phyloP scores from a whole-genome alignment of 306 rosid genomes.

The Mimosa bimucronata region DNA sequence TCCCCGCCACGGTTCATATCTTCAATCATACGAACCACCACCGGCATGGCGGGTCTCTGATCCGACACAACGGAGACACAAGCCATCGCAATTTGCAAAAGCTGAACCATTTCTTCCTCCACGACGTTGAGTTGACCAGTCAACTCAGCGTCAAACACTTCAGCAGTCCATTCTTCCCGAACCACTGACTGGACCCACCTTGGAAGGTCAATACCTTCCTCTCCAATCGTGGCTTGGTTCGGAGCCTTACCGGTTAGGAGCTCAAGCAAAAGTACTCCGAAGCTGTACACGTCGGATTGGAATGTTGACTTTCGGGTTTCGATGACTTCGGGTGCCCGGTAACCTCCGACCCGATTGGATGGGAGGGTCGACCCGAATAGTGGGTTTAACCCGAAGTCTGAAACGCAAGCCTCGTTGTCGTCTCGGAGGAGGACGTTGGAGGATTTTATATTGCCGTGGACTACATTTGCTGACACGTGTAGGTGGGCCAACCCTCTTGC shows the following conservation, averaged over 20 bases:
- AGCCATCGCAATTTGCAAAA: conserved; percentile 69
- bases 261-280: conserved; percentile 73
- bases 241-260: conserved; percentile 80
- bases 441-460: conserved; percentile 76
- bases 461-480: conserved; percentile 63
- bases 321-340: conserved; percentile 70
- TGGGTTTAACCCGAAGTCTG: conserved; percentile 74
- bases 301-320: conserved; percentile 64
- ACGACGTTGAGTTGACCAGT: conserved; percentile 68
- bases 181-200: conserved; percentile 91
- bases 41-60: conserved; percentile 73
- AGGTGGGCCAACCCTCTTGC: conserved; percentile 69
- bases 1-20: conserved; percentile 61
- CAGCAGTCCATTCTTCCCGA: conserved; percentile 86
- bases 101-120: conserved; percentile 82
- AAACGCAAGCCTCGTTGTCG: conserved; percentile 53
- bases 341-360: conserved; percentile 60
- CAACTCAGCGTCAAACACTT: conserved; percentile 75
- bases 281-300: conserved; percentile 81
- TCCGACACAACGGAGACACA: conserved; percentile 76
- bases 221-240: conserved; percentile 71
- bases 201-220: conserved; percentile 77
- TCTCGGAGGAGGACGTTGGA: conserved; percentile 67
- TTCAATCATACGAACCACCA: conserved; percentile 76
- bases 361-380: conserved; percentile 51